Conservation (phyloP, 2,329 filamentous ascomycete species). For the Dichotomopilus funicola region DNA sequence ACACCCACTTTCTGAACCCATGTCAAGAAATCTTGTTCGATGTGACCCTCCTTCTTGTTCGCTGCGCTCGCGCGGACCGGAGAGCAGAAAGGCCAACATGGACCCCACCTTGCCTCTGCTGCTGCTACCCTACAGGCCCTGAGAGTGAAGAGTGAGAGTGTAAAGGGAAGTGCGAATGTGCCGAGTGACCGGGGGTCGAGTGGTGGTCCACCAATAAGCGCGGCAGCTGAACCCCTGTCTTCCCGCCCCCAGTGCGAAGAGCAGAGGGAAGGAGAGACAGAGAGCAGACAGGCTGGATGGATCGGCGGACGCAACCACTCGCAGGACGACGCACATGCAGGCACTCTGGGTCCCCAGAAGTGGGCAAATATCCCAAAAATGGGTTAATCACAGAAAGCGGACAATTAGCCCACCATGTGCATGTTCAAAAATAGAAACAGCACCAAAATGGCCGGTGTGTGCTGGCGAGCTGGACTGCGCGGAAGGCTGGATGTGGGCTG, state of each 20-base stretch:
- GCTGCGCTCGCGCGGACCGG: too few species aligned
- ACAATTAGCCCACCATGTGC: conserved; percentile 31
- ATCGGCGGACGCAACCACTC: conserved; percentile 11
- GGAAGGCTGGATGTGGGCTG: conserved; percentile 34
- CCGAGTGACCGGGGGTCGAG: conserved; percentile 19
- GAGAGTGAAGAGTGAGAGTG: too few species aligned
- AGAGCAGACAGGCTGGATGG: conserved; percentile 15
- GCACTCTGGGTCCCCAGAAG: conserved; percentile 8
- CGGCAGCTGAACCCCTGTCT: conserved; percentile 15
- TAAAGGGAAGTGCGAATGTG: conserved; percentile 17
- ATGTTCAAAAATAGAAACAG: conserved; percentile 40
- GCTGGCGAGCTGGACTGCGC: not conserved
- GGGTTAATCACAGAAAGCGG: conserved; percentile 37
- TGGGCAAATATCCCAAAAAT: conserved; percentile 22
- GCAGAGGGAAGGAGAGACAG: conserved; percentile 11
- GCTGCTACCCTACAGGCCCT: too few species aligned
- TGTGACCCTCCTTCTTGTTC: conserved; percentile 13
- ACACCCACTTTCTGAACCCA: conserved; percentile 12
- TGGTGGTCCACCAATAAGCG: conserved; percentile 28
- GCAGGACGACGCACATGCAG: conserved; percentile 14
- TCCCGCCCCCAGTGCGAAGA: conserved; percentile 18
- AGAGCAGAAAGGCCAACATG: too few species aligned
- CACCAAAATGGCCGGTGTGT: conserved; percentile 11
- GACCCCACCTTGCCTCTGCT: too few species aligned
- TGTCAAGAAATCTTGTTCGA: conserved; percentile 12